Percentiles rank a stretch among this genome's conserved stretches.
Conservation (phyloP, 2,329 filamentous ascomycete species). For the Aplosporella prunicola region DNA sequence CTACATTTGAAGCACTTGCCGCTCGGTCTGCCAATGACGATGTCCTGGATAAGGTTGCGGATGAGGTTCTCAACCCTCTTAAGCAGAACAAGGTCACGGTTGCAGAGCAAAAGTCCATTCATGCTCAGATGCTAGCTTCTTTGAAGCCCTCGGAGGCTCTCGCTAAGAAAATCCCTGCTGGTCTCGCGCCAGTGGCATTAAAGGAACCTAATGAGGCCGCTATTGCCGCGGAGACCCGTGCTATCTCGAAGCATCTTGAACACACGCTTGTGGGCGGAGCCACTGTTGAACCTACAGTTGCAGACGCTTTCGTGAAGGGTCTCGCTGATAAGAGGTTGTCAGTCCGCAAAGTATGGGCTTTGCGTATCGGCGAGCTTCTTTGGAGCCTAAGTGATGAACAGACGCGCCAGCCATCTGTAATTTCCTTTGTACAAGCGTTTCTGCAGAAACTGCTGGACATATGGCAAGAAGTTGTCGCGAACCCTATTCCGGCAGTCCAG, state of each 20-base stretch:
- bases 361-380: conserved; percentile 63
- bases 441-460: conserved; percentile 54
- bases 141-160: conserved; percentile 52
- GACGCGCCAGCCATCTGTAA: conserved; percentile 39
- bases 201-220: conserved; percentile 89
- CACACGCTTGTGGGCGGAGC: conserved; percentile 52
- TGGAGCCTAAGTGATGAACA: conserved; percentile 45
- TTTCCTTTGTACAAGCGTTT: conserved; percentile 40
- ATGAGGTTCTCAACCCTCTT: conserved; percentile 70
- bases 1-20: conserved; percentile 64
- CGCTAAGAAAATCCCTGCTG: conserved; percentile 56
- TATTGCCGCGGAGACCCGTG: conserved; percentile 62
- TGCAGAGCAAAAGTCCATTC: conserved; percentile 72
- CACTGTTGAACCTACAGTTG: conserved; percentile 54
- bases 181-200: conserved; percentile 57
- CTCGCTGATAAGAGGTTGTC: conserved; percentile 74
- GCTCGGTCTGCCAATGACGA: conserved; percentile 49
- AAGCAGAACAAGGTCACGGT: conserved; percentile 76
- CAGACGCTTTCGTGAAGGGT: conserved; percentile 70
- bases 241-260: conserved; percentile 56
- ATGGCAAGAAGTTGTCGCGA: conserved; percentile 69
- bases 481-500: conserved; percentile 70
- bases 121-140: conserved; percentile 69
- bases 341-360: conserved; percentile 70
- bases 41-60: conserved; percentile 56